Percentiles rank a stretch among this genome's conserved stretches.
Evolutionary conservation across 495 filamentous ascomycete genomes (phyloP).

Genomic region (Daldinia concentrica): DNA sequence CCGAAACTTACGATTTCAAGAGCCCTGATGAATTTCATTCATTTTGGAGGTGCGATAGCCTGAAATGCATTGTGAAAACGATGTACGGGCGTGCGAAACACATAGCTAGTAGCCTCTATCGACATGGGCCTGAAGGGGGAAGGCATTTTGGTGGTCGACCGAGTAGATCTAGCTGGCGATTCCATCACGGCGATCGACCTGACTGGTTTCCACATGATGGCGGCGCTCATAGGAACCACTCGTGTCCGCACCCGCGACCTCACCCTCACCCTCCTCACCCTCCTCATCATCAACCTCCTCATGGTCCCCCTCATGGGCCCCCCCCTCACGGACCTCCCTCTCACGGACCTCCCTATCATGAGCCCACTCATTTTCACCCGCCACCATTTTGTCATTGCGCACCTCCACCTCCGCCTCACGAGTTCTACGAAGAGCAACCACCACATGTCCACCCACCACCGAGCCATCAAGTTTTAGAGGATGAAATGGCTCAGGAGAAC

Average conservation of each 20-base stretch:
- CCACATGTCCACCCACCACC: constrained; percentile 7
- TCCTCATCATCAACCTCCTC: constrained; percentile 24
- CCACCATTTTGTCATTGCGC: constrained; percentile 41
- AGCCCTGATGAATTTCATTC: constrained; percentile 29
- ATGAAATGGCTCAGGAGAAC: constrained; percentile 2
- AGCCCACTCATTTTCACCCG: constrained; percentile 26
- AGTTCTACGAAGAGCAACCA: constrained; percentile 10
- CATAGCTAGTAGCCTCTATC: constrained; percentile 39
- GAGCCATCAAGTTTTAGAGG: neutral
- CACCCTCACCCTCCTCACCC: constrained; percentile 22
- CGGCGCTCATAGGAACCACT: constrained; percentile 37
- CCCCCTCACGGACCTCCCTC: constrained; percentile 26
- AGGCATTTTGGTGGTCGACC: constrained; percentile 25
- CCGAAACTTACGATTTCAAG: constrained; percentile 37
- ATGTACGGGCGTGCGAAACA: constrained; percentile 40
- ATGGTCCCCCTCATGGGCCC: constrained; percentile 21
- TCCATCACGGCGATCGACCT: constrained; percentile 29
- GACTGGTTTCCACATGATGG: constrained; percentile 27
- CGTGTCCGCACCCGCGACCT: constrained; percentile 33
- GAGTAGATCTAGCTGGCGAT: constrained; percentile 23
- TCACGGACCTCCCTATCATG: constrained; percentile 25
- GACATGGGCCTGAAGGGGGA: constrained; percentile 19
- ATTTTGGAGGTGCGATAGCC: constrained; percentile 37
- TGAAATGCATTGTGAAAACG: constrained; percentile 44
- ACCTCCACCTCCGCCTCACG: constrained; percentile 23